Percentiles rank a stretch among this genome's conserved stretches.
These are phyloP conservation scores for Colletotrichum karsti DNA, from an alignment of 2,329 filamentous ascomycete species.

Conservation along the genomic window DNA sequence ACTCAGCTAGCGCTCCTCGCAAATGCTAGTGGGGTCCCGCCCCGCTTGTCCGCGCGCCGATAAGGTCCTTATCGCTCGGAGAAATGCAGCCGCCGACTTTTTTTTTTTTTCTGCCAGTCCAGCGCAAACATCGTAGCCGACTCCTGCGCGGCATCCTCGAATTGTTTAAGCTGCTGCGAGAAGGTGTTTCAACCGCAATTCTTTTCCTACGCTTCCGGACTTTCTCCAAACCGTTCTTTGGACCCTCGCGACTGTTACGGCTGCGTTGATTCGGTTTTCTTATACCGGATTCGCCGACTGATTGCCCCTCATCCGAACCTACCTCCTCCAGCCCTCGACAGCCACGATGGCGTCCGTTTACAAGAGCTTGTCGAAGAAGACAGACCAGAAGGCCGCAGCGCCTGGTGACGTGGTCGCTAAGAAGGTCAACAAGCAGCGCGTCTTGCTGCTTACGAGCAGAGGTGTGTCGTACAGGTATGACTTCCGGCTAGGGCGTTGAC, in stretches of 20 bases:
- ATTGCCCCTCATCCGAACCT: background rate
- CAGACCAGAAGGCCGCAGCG: slow-evolving; percentile 57
- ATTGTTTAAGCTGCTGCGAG: too few species aligned
- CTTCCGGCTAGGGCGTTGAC: too few species aligned
- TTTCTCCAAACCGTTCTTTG: background rate
- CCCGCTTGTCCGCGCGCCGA: slow-evolving; percentile 28
- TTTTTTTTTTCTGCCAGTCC: too few species aligned
- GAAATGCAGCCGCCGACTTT: slow-evolving; percentile 33
- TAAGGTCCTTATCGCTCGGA: slow-evolving; percentile 44
- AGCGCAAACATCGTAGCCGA: background rate
- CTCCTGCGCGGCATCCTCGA: background rate
- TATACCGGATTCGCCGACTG: too few species aligned
- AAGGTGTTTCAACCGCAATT: background rate
- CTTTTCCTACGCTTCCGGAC: background rate
- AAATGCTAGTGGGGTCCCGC: background rate
- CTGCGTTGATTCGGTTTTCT: too few species aligned
- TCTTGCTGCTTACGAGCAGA: slow-evolving; percentile 90
- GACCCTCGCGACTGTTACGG: too few species aligned
- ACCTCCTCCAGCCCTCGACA: slow-evolving; percentile 6
- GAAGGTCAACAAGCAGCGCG: slow-evolving; percentile 74
- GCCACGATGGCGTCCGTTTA: slow-evolving; percentile 75
- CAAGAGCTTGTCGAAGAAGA: slow-evolving; percentile 74
- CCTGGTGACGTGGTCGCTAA: slow-evolving; percentile 54
- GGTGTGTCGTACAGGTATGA: slow-evolving; percentile 89
- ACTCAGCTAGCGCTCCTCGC: background rate